Percentiles rank a stretch among this genome's conserved stretches.
phyloP scores from a whole-genome alignment of 495 filamentous ascomycete species.

The Oidiodendron maius region DNA sequence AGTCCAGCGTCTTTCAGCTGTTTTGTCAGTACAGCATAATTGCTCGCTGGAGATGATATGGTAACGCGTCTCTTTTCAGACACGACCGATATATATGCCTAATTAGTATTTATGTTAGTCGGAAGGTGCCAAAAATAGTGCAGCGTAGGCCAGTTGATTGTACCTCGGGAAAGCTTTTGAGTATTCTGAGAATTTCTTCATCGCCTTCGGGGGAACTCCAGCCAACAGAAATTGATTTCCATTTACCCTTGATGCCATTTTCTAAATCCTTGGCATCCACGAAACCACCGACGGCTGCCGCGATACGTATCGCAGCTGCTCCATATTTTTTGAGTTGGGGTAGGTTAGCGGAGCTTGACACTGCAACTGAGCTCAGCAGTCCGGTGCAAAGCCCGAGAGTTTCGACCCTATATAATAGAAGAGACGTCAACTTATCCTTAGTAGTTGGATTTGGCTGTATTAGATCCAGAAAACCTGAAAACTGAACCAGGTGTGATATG shows the following conservation, averaged over 20 bases:
- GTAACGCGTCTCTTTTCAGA: conserved; percentile 36
- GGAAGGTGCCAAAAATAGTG: too few species aligned
- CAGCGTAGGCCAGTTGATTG: background rate
- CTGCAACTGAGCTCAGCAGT: conserved; percentile 33
- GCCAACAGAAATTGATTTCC: conserved; percentile 19
- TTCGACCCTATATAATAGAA: too few species aligned
- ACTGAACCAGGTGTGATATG: conserved; percentile 30
- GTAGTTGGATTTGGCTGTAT: too few species aligned
- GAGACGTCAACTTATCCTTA: too few species aligned
- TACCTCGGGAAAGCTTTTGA: conserved; percentile 19
- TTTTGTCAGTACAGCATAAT: conserved; percentile 19
- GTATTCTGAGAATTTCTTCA: conserved; percentile 19
- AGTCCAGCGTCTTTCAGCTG: conserved; percentile 33
- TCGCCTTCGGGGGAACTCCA: conserved; percentile 22
- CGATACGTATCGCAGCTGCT: conserved; percentile 33
- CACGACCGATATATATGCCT: conserved; percentile 39
- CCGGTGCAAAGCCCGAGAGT: conserved; percentile 42
- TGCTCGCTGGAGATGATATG: conserved; percentile 26
- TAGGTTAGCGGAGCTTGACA: conserved; percentile 21
- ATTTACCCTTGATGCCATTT: conserved; percentile 5
- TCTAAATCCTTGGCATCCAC: too few species aligned
- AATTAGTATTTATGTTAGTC: too few species aligned
- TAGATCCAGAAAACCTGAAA: conserved; percentile 5
- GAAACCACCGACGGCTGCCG: conserved; percentile 35
- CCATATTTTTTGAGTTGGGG: conserved; percentile 30